These are phyloP conservation scores for Breynia disticha DNA, from an alignment of 441 rosid genomes.

Conservation along the genomic window DNA sequence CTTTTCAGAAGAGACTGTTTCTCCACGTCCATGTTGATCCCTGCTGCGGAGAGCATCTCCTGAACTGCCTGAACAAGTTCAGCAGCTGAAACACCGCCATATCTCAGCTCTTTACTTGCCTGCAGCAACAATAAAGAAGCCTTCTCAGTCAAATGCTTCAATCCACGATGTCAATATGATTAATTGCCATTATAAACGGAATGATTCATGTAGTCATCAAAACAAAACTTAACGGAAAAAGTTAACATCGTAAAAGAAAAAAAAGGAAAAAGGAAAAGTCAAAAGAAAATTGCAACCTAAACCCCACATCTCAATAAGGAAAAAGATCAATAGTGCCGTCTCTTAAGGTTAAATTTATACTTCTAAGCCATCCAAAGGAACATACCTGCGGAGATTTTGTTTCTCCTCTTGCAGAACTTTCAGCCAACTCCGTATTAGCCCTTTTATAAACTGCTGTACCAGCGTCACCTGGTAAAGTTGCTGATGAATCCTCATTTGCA, in stretches of 20 bases:
- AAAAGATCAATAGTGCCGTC: too few species aligned
- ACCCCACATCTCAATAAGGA: too few species aligned
- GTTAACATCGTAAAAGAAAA: too few species aligned
- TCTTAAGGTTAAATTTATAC: too few species aligned
- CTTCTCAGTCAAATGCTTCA: too few species aligned
- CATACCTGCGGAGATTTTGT: constrained; percentile 59
- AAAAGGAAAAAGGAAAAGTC: too few species aligned
- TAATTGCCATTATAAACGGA: too few species aligned
- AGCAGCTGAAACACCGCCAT: constrained; percentile 72
- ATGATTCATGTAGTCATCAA: too few species aligned
- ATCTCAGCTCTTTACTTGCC: constrained; percentile 47
- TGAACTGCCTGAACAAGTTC: constrained; percentile 88
- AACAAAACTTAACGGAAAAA: too few species aligned
- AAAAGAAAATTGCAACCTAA: too few species aligned
- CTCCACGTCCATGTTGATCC: constrained; percentile 74
- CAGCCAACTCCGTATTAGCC: constrained; percentile 25
- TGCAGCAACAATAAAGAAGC: constrained; percentile 20
- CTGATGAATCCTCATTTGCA: constrained; percentile 40
- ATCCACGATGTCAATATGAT: too few species aligned
- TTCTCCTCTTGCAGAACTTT: constrained; percentile 45
- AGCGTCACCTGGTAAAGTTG: constrained; percentile 24
- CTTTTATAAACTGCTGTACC: constrained; percentile 21
- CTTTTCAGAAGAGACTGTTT: constrained; percentile 70
- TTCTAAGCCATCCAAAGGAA: constrained; percentile 3
- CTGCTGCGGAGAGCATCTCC: constrained; percentile 96